Percentiles rank a stretch among this genome's conserved stretches.
These are phyloP conservation scores for Ogataea methanolica DNA, from an alignment of 805 yeast genomes.

Conservation along the genomic window DNA sequence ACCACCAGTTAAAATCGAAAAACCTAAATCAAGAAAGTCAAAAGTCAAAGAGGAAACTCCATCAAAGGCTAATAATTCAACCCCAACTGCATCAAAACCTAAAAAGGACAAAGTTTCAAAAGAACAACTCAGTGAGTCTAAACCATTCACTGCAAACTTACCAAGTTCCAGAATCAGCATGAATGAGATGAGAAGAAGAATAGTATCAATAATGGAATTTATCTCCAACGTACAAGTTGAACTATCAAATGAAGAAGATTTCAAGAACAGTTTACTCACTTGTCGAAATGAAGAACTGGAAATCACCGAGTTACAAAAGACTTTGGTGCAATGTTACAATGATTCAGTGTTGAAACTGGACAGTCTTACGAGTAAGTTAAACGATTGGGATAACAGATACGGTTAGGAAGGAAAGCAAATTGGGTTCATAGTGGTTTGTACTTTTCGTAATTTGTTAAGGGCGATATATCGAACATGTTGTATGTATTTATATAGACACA, in stretches of 20 bases:
- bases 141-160: conserved; percentile 76
- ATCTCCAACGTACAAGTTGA: conserved; percentile 84
- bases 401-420: conserved; percentile 27
- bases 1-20: conserved; percentile 10
- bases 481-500: too few species aligned
- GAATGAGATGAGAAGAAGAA: conserved; percentile 81
- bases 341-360: conserved; percentile 68
- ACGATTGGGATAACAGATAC: conserved; percentile 76
- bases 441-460: too few species aligned
- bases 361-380: conserved; percentile 60
- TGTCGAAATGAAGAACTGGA: conserved; percentile 24
- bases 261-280: conserved; percentile 33
- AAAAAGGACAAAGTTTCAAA: conserved; percentile 16
- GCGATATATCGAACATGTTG: too few species aligned
- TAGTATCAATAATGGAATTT: conserved; percentile 88
- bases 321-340: conserved; percentile 46
- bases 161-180: conserved; percentile 74
- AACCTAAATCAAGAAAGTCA: conserved; percentile 10
- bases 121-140: conserved; percentile 46
- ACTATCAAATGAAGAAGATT: conserved; percentile 66
- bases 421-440: too few species aligned
- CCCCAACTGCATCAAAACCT: conserved; percentile 6
- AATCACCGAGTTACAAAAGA: conserved; percentile 28
- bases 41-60: conserved; percentile 9
- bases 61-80: neutral